Conservation (phyloP, 176 grass and related monocot species). For the Eleusine coracana region DNA sequence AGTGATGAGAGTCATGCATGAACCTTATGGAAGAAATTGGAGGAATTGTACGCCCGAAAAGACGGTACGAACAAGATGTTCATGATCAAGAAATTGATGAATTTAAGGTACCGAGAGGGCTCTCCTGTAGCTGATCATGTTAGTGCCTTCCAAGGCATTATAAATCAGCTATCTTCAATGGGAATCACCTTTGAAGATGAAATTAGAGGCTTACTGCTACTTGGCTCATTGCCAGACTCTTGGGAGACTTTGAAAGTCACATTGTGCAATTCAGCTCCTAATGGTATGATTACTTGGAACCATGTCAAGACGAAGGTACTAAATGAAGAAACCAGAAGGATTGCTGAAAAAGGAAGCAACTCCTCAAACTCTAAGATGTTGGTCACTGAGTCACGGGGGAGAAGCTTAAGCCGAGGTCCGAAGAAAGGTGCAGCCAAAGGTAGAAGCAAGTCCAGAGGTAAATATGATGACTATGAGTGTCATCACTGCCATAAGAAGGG, state of each 20-base stretch:
- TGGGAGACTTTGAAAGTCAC: background rate
- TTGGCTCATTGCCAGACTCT: background rate
- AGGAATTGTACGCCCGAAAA: background rate
- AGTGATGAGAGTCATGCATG: conserved; percentile 2
- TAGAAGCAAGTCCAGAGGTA: background rate
- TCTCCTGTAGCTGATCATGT: background rate
- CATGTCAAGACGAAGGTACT: background rate
- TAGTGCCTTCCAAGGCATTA: background rate
- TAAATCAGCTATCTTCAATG: conserved; percentile 3
- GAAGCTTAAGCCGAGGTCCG: background rate
- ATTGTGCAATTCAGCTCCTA: background rate
- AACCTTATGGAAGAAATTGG: background rate
- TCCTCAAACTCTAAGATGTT: background rate
- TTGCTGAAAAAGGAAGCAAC: background rate
- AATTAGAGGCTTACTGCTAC: background rate
- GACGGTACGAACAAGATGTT: background rate
- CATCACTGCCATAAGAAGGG: background rate
- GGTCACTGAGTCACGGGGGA: background rate
- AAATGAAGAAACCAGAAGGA: conserved; percentile 1
- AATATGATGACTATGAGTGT: background rate
- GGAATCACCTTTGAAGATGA: background rate
- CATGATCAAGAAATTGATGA: background rate
- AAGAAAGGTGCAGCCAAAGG: background rate
- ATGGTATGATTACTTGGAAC: conserved; percentile 1
- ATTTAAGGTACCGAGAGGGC: background rate